Evolutionary conservation across 2,329 filamentous ascomycete species (phyloP).

Genomic region (Sporothrix pseudoabietina): DNA sequence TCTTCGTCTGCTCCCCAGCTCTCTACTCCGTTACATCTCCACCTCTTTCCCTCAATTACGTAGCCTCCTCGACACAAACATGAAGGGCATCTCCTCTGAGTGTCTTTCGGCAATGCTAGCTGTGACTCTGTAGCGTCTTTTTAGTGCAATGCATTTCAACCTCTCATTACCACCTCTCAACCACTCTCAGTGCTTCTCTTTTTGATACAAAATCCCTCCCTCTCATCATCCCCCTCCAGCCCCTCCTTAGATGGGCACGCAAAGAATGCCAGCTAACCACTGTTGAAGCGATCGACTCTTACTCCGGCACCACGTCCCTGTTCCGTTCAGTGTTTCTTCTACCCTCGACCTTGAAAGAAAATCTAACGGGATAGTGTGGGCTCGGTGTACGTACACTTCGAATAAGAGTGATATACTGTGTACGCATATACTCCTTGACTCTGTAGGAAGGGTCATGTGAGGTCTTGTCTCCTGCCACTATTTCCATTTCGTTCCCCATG

Average conservation of each 20-base stretch:
- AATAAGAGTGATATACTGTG: background rate
- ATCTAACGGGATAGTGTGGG: background rate
- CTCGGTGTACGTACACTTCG: background rate
- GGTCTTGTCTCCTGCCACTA: background rate
- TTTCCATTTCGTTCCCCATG: constrained; percentile 17
- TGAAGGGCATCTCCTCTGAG: background rate
- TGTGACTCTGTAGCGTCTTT: constrained; percentile 6
- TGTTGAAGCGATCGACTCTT: background rate
- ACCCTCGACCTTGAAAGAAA: background rate
- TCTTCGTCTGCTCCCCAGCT: background rate
- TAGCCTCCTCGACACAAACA: background rate
- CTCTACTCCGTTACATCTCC: background rate
- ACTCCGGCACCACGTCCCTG: background rate
- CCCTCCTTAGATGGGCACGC: background rate
- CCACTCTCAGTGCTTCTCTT: background rate
- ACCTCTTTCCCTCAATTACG: background rate
- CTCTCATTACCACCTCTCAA: background rate
- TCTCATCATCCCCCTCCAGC: background rate
- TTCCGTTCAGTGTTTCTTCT: background rate
- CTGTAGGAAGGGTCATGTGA: background rate
- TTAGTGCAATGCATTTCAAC: constrained; percentile 3
- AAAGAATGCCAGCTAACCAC: constrained; percentile 8
- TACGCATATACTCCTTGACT: no score
- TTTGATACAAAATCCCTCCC: background rate
- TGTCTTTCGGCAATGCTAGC: constrained; percentile 15